These are phyloP conservation scores for Aspergillus campestris DNA, from an alignment of 495 filamentous ascomycete genomes.

Conservation along the genomic window DNA sequence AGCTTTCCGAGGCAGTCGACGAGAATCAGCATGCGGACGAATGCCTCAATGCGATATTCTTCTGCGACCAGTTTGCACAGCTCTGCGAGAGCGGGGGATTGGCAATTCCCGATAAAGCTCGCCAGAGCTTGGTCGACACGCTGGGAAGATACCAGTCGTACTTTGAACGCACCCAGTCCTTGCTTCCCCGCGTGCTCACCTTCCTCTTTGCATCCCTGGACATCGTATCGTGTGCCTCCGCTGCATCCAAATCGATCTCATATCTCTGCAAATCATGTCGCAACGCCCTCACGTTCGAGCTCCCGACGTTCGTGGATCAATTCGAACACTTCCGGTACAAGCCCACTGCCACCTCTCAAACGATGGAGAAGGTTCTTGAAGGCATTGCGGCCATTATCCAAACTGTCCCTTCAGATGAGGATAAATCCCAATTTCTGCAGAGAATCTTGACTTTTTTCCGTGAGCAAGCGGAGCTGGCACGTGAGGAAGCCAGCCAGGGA, in stretches of 20 bases:
- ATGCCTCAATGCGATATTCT: constrained; percentile 67
- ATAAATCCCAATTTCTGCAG: constrained; percentile 53
- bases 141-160: constrained; percentile 75
- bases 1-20: constrained; percentile 64
- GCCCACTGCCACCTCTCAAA: constrained; percentile 53
- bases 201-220: constrained; percentile 73
- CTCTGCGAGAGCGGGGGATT: constrained; percentile 44
- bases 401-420: constrained; percentile 54
- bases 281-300: constrained; percentile 56
- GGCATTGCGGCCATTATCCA: constrained; percentile 82
- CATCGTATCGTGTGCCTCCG: constrained; percentile 53
- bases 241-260: constrained; percentile 73
- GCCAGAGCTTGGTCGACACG: constrained; percentile 67
- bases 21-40: constrained; percentile 58
- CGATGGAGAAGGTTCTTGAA: constrained; percentile 74
- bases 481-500: constrained; percentile 24
- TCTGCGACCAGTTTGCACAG: constrained; percentile 41
- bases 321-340: constrained; percentile 57
- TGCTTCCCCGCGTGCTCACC: constrained; percentile 67
- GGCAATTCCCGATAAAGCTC: constrained; percentile 55
- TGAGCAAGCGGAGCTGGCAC: constrained; percentile 28
- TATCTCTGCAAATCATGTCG: constrained; percentile 77
- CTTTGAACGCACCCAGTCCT: constrained; percentile 63
- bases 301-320: constrained; percentile 68
- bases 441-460: constrained; percentile 56